Evolutionary conservation across 805 yeast genomes (phyloP).

Genomic region (fission yeast (Schizosaccharomyces pombe)): DNA sequence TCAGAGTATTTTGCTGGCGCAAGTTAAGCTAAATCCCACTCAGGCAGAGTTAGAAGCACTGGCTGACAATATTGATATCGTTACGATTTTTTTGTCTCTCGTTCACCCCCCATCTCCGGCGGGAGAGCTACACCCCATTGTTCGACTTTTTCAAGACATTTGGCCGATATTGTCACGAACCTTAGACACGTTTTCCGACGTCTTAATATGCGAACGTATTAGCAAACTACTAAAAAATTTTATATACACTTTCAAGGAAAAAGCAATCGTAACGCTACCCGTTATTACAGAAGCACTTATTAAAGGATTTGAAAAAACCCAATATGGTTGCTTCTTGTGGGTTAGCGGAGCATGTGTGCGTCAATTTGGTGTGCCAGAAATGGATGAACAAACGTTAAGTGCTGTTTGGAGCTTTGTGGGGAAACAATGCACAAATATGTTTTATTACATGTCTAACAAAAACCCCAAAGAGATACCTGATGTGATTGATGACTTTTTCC

Average conservation of each 20-base stretch:
- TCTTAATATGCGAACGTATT: slow-evolving; percentile 49
- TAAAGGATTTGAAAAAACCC: slow-evolving; percentile 43
- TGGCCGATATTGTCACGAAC: slow-evolving; percentile 36
- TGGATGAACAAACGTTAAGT: slow-evolving; percentile 25
- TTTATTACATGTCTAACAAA: slow-evolving; percentile 19
- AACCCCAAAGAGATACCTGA: slow-evolving; percentile 27
- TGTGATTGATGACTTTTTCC: slow-evolving; percentile 62
- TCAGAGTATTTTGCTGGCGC: slow-evolving; percentile 13
- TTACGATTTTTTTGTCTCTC: slow-evolving; percentile 35
- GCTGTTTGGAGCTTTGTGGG: slow-evolving; percentile 55
- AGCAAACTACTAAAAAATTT: slow-evolving; percentile 44
- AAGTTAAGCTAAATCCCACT: slow-evolving; percentile 13
- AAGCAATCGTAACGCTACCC: slow-evolving; percentile 34
- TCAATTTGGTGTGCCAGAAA: slow-evolving; percentile 38
- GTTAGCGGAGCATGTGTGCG: slow-evolving; percentile 55
- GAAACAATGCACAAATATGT: slow-evolving; percentile 39
- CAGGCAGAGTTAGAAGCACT: slow-evolving; percentile 24
- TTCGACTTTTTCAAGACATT: slow-evolving; percentile 29
- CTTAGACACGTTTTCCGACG: slow-evolving; percentile 30
- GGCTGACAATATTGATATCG: slow-evolving; percentile 53
- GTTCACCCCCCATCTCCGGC: slow-evolving; percentile 19
- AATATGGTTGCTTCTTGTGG: slow-evolving; percentile 71
- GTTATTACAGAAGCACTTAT: slow-evolving; percentile 43
- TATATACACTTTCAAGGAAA: slow-evolving; percentile 36
- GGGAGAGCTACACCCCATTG: slow-evolving; percentile 21